Evolutionary conservation across 768 basidiomycete genomes (phyloP), one percentile per base, ranked within the genome.

Genomic region (Russula vinacea): DNA sequence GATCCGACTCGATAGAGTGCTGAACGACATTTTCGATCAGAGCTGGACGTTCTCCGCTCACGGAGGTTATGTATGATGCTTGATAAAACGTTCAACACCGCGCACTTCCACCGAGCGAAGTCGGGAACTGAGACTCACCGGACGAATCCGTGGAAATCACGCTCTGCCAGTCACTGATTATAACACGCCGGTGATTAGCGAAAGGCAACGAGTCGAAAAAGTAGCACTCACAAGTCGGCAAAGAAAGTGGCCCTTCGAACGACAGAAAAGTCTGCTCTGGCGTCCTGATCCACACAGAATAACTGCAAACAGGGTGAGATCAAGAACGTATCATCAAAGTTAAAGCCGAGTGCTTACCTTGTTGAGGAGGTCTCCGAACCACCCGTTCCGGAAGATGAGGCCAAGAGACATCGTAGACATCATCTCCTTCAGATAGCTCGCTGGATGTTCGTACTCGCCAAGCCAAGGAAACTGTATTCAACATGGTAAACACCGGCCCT

Each of bases 391-490:
- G 40, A 56, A 56, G 49, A 56, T 40, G 40, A 44, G 19, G 19
- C 64, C 64, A 8, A 29, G 6, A 9, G 64, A 56, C 13, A 61
- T 17, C n/a, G 49, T 45, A 49, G 64, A 56, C 64, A 45, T 56
- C 64, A 65, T 60, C 55, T 45, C 49, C 24, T 61, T 56, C 24
- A 65, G 33, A 52, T 60, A 65, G 42, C 59, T 65, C 22, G 19
- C 47, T n/a, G 64, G 64, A 37, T 61, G 39, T 13, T 60, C 58
- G 33, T 44, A n/a, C 59, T 50, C 39, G 32, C 64, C 64, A 5
- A 65, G 24, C 64, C 64, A 65, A 39, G 64, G 64, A 65, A 65
- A 65, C 64, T 65, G 44, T 45, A 51, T n/a, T 14, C 0, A 40
- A 32, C 24, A 5, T 37, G 2, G 24, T 60, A 22, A 65, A n/a